Evolutionary conservation across 805 yeast species (phyloP), one percentile per base, ranked within the genome.

Genomic region (Wickerhamomyces bisporus): DNA sequence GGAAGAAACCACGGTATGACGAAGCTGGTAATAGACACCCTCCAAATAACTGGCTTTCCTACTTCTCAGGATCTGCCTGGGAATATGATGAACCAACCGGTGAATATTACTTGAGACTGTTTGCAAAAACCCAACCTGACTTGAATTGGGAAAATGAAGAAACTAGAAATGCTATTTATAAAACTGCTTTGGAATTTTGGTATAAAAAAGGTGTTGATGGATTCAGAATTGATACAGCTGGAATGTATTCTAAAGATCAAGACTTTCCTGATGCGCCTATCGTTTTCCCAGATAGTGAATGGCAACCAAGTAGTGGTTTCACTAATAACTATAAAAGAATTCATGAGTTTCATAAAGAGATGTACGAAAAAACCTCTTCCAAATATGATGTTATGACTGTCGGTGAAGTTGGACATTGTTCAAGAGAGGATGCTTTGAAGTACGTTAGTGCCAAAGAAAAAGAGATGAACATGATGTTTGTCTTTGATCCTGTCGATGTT

Each of bases 21-120:
- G 60, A 54, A 15, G 51, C 64, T n/a, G 79, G 80, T 19, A 65
- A 64, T 36, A 66, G 77, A 48, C 66, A 58, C 15, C 78, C 79
- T 7, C 79, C 81, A 16, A 76, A 69, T 57, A 77, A 76, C 58
- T 76, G 81, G 81, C 48, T 50, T 25, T 68, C 77, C 5, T 60
- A 58, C 48, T 77, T 77, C 52, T 66, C 72, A 9, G 79, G 77
- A 5, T 61, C 73, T 30, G 77, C 81, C 11, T 77, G 82, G 81
- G 60, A 60, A 31, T 75, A 66, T 53, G 81, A 77, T 53, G 78
- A 72, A 44, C 24, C 30, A 3, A 74, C 79, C 15, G 65, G 68
- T 33, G 79, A 77, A 57, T 76, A 74, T 61, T 77, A 75, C 56
- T 58, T 77, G 46, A 70, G 66, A 38, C 60, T 75, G 40, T 77